Evolutionary conservation across 2,329 filamentous ascomycete genomes (phyloP), one percentile per base, ranked within the genome.

Genomic region (Pochonia chlamydosporia): DNA sequence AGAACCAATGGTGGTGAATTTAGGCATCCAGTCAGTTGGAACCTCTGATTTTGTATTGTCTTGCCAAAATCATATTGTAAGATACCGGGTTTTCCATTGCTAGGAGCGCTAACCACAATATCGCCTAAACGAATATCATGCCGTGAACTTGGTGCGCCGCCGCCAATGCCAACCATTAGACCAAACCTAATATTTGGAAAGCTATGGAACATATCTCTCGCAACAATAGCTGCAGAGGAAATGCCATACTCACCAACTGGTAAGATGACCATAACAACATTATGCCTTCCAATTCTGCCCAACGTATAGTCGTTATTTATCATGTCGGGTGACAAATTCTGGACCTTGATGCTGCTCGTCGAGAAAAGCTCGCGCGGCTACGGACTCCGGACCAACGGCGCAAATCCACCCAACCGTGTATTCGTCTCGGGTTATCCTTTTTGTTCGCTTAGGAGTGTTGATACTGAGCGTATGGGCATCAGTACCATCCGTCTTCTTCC

Each of bases 341-440:
- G 35, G 24, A 3, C 16, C 5, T 18, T 23, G 7, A 11, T 46
- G 43, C 14, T n/a, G 3, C 3, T 71, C 63, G 40, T 74, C 69
- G 2, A 73, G 63, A 28, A 71, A 63, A 1, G 39, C 53, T 23
- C 54, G 51, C 4, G 69, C 70, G 4, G 69, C 69, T 41, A 64
- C 57, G 35, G 55, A 59, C 43, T 73, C 70, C 0, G 52, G 57
- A 0, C 4, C n/a, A 2, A 72, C 47, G 10, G 69, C 68, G 46
- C 66, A 72, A 7, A 75, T 70, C 69, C 68, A 72, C 14, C 67
- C 70, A 9, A 73, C 60, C 0, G 59, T 68, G 44, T 72, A 73
- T 21, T n/a, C n/a, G n/a, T n/a, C n/a, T n/a, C n/a, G n/a, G n/a
- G n/a, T n/a, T n/a, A n/a, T n/a, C n/a, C 9, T n/a, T n/a, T n/a